These are phyloP conservation scores for Cladosporium sp. DNA, from an alignment of 2,329 filamentous ascomycete species.

Conservation along the genomic window DNA sequence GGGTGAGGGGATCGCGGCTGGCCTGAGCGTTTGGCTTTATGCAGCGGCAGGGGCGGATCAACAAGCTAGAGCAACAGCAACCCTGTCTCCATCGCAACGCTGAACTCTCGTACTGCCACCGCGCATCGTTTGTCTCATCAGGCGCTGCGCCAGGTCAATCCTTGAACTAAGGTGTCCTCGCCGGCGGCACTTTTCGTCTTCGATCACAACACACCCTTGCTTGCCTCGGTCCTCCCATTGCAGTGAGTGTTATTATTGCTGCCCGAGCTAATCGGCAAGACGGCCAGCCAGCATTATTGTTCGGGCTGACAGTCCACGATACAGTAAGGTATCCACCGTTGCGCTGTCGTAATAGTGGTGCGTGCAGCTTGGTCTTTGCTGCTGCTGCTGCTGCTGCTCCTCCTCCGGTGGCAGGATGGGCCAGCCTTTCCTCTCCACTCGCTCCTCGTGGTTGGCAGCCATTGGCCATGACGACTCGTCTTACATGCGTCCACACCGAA, in stretches of 20 bases:
- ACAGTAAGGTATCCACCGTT: background rate
- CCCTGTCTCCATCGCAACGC: conserved; percentile 9
- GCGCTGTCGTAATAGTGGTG: conserved; percentile 10
- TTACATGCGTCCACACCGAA: conserved; percentile 15
- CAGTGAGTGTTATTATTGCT: background rate
- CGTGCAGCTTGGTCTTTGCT: background rate
- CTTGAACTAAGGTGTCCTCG: background rate
- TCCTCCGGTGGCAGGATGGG: background rate
- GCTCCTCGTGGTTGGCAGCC: conserved; percentile 8
- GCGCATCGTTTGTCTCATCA: background rate
- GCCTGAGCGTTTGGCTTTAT: conserved; percentile 2
- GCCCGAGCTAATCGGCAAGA: background rate
- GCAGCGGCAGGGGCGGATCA: conserved; percentile 9
- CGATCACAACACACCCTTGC: background rate
- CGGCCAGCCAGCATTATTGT: background rate
- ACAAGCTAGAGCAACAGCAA: background rate
- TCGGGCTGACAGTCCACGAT: background rate
- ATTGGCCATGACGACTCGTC: conserved; percentile 15
- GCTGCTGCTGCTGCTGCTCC: background rate
- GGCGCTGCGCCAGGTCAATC: background rate
- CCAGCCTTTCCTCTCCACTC: conserved; percentile 7
- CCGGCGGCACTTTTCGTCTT: background rate
- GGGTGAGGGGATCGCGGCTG: conserved; percentile 5
- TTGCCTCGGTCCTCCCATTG: background rate
- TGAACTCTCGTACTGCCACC: background rate